Evolutionary conservation across 768 basidiomycete genomes (phyloP).

Genomic region (Termitomyces sp.): DNA sequence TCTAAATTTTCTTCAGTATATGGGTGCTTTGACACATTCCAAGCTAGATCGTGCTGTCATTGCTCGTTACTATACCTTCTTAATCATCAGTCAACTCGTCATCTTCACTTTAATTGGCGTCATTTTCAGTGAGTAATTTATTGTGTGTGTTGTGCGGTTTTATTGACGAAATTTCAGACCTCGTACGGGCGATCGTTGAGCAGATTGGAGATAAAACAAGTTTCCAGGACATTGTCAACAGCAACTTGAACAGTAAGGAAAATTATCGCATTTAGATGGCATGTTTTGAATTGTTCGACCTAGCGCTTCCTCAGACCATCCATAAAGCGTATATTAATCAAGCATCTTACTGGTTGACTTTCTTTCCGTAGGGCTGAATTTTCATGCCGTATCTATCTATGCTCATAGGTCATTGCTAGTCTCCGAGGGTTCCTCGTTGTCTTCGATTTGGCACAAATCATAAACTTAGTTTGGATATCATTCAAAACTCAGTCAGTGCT

Average conservation of each 20-base stretch:
- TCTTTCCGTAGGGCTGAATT: slow-evolving; percentile 71
- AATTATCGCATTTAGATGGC: background rate
- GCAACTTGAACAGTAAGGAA: slow-evolving; percentile 37
- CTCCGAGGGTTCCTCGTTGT: slow-evolving; percentile 91
- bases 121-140: slow-evolving; percentile 71
- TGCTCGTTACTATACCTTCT: slow-evolving; percentile 89
- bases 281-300: background rate
- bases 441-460: slow-evolving; percentile 93
- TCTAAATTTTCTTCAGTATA: slow-evolving; percentile 51
- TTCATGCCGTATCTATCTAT: background rate
- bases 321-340: slow-evolving; percentile 90
- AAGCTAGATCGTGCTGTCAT: slow-evolving; percentile 86
- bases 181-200: slow-evolving; percentile 37
- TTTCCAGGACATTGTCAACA: slow-evolving; percentile 37
- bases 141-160: background rate
- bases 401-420: slow-evolving; percentile 26
- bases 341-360: slow-evolving; percentile 88
- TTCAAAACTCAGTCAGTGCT: slow-evolving; percentile 69
- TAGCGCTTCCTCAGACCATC: slow-evolving; percentile 66
- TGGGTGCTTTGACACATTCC: slow-evolving; percentile 63
- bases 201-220: slow-evolving; percentile 38
- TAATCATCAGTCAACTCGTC: slow-evolving; percentile 89
- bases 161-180: slow-evolving; percentile 21
- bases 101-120: slow-evolving; percentile 94
- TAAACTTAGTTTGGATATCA: slow-evolving; percentile 84